phyloP scores from a whole-genome alignment of 108 stramenopile species.

The Cyclotella choctawhatcheeana region DNA sequence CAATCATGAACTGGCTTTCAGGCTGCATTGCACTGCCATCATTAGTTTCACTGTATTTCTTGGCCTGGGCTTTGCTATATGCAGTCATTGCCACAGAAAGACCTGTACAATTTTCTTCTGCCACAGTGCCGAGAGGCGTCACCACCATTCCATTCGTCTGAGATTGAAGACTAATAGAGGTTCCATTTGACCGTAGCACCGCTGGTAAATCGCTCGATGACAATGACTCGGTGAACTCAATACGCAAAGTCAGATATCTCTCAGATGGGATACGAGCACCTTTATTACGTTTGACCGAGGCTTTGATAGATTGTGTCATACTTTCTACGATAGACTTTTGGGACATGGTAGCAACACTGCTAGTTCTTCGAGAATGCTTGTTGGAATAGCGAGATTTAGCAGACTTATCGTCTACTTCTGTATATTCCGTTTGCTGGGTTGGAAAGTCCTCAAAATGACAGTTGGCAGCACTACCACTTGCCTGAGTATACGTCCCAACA shows the following conservation, averaged over 20 bases:
- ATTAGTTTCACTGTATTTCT: background rate
- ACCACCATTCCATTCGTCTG: slow-evolving; percentile 10
- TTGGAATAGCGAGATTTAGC: background rate
- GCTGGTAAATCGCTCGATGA: slow-evolving; percentile 10
- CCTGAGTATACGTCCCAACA: slow-evolving; percentile 1
- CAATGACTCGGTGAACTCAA: slow-evolving; percentile 28
- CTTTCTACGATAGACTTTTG: slow-evolving; percentile 35
- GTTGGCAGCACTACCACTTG: background rate
- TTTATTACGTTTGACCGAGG: slow-evolving; percentile 25
- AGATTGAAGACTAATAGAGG: background rate
- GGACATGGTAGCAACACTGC: slow-evolving; percentile 4
- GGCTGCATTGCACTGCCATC: background rate
- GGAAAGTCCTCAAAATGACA: slow-evolving; percentile 1
- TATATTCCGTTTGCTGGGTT: slow-evolving; percentile 1
- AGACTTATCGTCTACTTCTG: background rate
- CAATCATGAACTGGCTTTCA: slow-evolving; percentile 5
- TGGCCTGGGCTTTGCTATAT: slow-evolving; percentile 12
- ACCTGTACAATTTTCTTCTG: slow-evolving; percentile 31
- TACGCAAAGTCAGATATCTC: slow-evolving; percentile 27
- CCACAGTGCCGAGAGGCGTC: slow-evolving; percentile 32
- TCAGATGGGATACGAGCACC: slow-evolving; percentile 14
- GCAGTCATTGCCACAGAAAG: slow-evolving; percentile 33
- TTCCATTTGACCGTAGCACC: background rate
- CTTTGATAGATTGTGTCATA: slow-evolving; percentile 33
- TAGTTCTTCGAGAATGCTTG: background rate